Evolutionary conservation across 2,329 filamentous ascomycete species (phyloP).

Genomic region (Ophiostoma montium): DNA sequence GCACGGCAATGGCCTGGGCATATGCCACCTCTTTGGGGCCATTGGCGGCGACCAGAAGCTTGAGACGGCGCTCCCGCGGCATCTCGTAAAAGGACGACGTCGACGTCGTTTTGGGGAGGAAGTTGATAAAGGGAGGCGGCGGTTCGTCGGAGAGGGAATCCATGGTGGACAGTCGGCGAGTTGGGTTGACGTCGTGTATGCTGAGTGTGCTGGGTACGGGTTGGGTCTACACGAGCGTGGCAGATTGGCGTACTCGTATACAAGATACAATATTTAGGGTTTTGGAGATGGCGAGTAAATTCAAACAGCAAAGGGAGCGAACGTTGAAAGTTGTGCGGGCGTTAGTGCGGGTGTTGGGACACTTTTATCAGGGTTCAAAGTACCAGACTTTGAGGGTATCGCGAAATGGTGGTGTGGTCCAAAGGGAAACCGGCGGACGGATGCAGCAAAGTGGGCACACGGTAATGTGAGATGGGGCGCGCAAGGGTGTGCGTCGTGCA

Average conservation of each 20-base stretch:
- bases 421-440: not conserved
- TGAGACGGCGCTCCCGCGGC: conserved; percentile 28
- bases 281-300: too few species aligned
- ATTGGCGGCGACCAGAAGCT: conserved; percentile 51
- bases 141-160: conserved; percentile 11
- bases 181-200: not conserved
- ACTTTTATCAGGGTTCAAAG: not conserved
- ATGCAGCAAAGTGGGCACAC: conserved; percentile 3
- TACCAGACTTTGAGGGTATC: not conserved
- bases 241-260: too few species aligned
- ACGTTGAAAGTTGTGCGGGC: too few species aligned
- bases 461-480: not conserved
- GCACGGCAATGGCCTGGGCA: conserved; percentile 50
- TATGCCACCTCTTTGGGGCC: conserved; percentile 51
- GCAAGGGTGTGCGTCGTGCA: not conserved
- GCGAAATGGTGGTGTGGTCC: conserved; percentile 1
- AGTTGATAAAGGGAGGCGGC: conserved; percentile 11
- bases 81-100: conserved; percentile 13
- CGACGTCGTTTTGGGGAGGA: conserved; percentile 13
- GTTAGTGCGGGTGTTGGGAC: not conserved
- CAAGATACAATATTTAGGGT: too few species aligned
- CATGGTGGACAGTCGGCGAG: conserved; percentile 6
- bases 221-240: too few species aligned
- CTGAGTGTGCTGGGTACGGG: too few species aligned
- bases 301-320: not conserved